These are phyloP conservation scores for Bifiguratus adelaidae DNA, from an alignment of 192 early-diverging fungal species.

Conservation along the genomic window DNA sequence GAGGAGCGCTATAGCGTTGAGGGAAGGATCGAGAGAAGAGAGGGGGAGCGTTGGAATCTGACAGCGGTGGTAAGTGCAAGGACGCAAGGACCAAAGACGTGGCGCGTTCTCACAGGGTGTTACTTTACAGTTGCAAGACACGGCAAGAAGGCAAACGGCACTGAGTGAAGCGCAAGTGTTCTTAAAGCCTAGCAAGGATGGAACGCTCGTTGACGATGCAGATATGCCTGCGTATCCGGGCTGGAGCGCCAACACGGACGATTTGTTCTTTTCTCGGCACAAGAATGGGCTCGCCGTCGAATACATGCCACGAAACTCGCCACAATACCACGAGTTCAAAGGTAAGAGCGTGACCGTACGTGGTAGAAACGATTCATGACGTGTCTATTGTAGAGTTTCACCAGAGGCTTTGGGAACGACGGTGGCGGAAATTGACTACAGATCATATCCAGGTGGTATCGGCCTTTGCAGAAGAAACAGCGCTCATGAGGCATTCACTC, in stretches of 20 bases:
- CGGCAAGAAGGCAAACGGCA: conserved; percentile 1
- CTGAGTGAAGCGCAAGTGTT: conserved; percentile 12
- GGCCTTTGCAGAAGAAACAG: conserved; percentile 6
- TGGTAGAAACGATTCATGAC: not conserved
- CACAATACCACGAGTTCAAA: conserved; percentile 24
- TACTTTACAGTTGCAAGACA: conserved; percentile 7
- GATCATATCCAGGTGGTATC: not conserved
- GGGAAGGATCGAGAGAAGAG: not conserved
- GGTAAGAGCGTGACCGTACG: conserved; percentile 3
- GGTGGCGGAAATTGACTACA: not conserved
- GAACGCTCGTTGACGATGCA: not conserved
- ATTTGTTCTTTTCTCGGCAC: conserved; percentile 19
- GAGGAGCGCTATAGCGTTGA: conserved; percentile 6
- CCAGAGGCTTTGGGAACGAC: not conserved
- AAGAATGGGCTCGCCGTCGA: conserved; percentile 15
- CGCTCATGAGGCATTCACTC: conserved; percentile 25
- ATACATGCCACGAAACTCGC: conserved; percentile 11
- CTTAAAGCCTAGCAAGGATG: conserved; percentile 6
- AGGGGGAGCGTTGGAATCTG: conserved; percentile 10
- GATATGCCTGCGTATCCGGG: not conserved
- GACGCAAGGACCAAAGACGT: not conserved
- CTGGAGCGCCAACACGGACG: conserved; percentile 19
- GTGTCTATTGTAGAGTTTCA: not conserved
- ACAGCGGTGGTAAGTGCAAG: conserved; percentile 13
- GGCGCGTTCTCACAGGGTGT: not conserved